These are phyloP conservation scores for Russula sp. DNA, from an alignment of 768 basidiomycete species.

Conservation along the genomic window DNA sequence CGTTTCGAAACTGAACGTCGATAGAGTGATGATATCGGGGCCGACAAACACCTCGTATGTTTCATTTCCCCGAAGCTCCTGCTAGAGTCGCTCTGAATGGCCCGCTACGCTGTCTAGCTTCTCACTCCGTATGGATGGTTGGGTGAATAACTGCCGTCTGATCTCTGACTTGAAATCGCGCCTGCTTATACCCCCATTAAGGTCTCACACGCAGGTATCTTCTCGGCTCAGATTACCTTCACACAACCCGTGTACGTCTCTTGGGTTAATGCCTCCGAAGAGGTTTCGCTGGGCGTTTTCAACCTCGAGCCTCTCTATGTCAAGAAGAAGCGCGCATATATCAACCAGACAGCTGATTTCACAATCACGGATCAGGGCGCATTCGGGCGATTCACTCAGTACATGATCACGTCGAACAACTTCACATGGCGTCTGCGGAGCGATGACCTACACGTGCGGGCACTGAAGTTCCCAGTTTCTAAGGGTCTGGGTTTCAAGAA, in stretches of 20 bases:
- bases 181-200: conserved; percentile 31
- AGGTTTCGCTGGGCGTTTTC: conserved; percentile 55
- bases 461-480: conserved; percentile 63
- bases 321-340: conserved; percentile 52
- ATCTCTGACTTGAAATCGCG: neutral
- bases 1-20: conserved; percentile 50
- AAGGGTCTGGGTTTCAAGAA: conserved; percentile 67
- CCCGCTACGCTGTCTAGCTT: conserved; percentile 43
- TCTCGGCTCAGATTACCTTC: conserved; percentile 58
- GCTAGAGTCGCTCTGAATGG: neutral
- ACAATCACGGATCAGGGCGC: conserved; percentile 52
- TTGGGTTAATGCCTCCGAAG: conserved; percentile 53
- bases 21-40: conserved; percentile 48
- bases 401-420: conserved; percentile 61
- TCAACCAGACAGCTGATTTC: conserved; percentile 62
- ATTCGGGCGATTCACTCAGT: conserved; percentile 58
- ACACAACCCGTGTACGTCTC: conserved; percentile 53
- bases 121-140: conserved; percentile 49
- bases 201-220: conserved; percentile 66
- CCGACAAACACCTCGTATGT: conserved; percentile 59
- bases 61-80: neutral
- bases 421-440: conserved; percentile 68
- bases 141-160: conserved; percentile 41
- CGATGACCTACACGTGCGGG: conserved; percentile 57
- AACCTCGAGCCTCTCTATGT: conserved; percentile 48